Evolutionary conservation across 208 protist species (phyloP), one percentile per base, ranked within the genome.

Genomic region (Trypanosoma conorhini): DNA sequence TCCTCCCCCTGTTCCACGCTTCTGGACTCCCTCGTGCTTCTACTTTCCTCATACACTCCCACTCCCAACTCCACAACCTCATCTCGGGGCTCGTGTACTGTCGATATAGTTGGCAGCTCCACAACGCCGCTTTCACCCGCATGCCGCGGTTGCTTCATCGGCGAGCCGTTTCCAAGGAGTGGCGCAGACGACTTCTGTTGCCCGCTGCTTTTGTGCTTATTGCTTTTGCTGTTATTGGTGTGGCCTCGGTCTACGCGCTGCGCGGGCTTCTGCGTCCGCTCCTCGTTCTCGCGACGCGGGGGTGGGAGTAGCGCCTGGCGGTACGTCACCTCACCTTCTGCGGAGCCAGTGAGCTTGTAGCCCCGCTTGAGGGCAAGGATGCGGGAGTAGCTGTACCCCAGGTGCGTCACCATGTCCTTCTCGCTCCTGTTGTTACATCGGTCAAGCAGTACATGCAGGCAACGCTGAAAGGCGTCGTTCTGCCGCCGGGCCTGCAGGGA

Each of bases 381-480:
- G 44, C 57, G 48, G 21, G 33, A 21, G 26, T 62, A 62, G 44
- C 57, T 62, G 26, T 26, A 62, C 21, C 57, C 38, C 35, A 62
- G 35, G 12, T 46, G 5, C 10, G 21, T 4, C 12, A 28, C 38
- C 12, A 26, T 48, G 12, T 33, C 38, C 12, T 38, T 48, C 13
- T 62, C 57, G 35, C 38, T 46, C 21, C 35, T 44, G 35, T 22
- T 62, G 35, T 48, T 48, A 44, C 28, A 46, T 38, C 10, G 8
- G 13, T 44, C 57, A 28, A 62, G 3, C 26, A 62, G n/a, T 62
- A 46, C 31, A 46, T 48, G 57, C 9, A 62, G 15, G n/a, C 57
- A 62, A 26, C 57, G 57, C 35, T 62, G 57, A 62, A 46, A 62
- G 12, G 17, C 8, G 12, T 62, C 57, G 19, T 62, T 22, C 38